phyloP scores from a whole-genome alignment of 2,329 filamentous ascomycete genomes.

The Fusarium mangiferae region DNA sequence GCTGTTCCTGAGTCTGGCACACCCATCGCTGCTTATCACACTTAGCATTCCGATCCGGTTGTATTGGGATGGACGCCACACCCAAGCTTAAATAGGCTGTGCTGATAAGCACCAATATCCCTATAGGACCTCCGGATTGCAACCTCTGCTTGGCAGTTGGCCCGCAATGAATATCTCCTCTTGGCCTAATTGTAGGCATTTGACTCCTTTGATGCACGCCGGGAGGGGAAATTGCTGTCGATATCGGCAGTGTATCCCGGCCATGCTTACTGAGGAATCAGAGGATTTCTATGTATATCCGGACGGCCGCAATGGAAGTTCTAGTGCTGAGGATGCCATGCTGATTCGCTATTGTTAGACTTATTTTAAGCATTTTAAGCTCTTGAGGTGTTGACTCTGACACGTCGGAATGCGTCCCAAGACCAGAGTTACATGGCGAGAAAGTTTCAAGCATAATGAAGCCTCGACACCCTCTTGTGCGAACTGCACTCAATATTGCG shows the following conservation, averaged over 20 bases:
- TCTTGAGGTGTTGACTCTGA: background rate
- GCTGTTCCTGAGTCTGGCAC: conserved; percentile 29
- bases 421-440: conserved; percentile 6
- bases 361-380: conserved; percentile 18
- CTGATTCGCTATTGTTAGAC: conserved; percentile 6
- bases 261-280: background rate
- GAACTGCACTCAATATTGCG: conserved; percentile 15
- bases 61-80: conserved; percentile 32
- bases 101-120: conserved; percentile 41
- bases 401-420: background rate
- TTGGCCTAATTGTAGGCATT: conserved; percentile 20
- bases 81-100: conserved; percentile 32
- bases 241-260: background rate
- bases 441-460: conserved; percentile 1
- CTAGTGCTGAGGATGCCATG: background rate
- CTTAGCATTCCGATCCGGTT: conserved; percentile 26
- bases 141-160: conserved; percentile 35
- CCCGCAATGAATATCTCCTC: conserved; percentile 23
- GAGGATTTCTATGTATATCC: background rate
- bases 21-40: conserved; percentile 33
- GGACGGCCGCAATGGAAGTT: background rate
- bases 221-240: background rate
- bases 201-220: background rate
- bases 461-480: conserved; percentile 19
- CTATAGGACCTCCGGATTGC: conserved; percentile 29